Evolutionary conservation across 257 asterid species (phyloP).

Genomic region (Echium plantagineum): DNA sequence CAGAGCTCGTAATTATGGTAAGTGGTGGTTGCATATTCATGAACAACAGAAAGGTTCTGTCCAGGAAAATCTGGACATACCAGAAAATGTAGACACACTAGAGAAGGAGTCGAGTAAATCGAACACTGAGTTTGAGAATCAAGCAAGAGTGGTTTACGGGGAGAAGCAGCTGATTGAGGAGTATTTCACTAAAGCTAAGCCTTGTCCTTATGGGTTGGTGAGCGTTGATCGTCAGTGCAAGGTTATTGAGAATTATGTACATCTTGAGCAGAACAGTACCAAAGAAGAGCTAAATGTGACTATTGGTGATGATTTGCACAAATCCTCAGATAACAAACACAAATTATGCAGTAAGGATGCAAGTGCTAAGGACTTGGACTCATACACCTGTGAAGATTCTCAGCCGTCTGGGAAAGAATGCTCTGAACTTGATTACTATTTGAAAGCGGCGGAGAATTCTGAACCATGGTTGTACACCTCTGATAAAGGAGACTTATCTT

Average conservation of each 20-base stretch:
- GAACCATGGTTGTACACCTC: slow-evolving; percentile 87
- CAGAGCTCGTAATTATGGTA: slow-evolving; percentile 27
- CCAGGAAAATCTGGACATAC: slow-evolving; percentile 21
- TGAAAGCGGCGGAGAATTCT: slow-evolving; percentile 36
- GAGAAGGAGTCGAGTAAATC: slow-evolving; percentile 4
- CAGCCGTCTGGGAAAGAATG: slow-evolving; percentile 26
- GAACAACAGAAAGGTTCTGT: slow-evolving; percentile 27
- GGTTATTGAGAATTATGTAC: slow-evolving; percentile 13
- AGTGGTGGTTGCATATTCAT: slow-evolving; percentile 75
- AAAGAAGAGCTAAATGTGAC: slow-evolving; percentile 21
- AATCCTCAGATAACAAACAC: slow-evolving; percentile 7
- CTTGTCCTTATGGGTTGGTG: slow-evolving; percentile 20
- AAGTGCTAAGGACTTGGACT: slow-evolving; percentile 8
- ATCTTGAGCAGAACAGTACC: slow-evolving; percentile 21
- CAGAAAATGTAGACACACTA: slow-evolving; percentile 9
- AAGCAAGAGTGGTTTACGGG: slow-evolving; percentile 16
- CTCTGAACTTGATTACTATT: slow-evolving; percentile 32
- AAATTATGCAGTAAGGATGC: slow-evolving; percentile 12
- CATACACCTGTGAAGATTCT: slow-evolving; percentile 22
- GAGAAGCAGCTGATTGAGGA: slow-evolving; percentile 21
- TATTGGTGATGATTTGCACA: slow-evolving; percentile 9
- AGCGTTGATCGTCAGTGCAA: slow-evolving; percentile 19
- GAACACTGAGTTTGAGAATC: slow-evolving; percentile 12
- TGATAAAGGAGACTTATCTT: slow-evolving; percentile 67
- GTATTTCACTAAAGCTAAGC: slow-evolving; percentile 17